Evolutionary conservation across 495 filamentous ascomycete genomes (phyloP).

Genomic region (Cercophora samala): DNA sequence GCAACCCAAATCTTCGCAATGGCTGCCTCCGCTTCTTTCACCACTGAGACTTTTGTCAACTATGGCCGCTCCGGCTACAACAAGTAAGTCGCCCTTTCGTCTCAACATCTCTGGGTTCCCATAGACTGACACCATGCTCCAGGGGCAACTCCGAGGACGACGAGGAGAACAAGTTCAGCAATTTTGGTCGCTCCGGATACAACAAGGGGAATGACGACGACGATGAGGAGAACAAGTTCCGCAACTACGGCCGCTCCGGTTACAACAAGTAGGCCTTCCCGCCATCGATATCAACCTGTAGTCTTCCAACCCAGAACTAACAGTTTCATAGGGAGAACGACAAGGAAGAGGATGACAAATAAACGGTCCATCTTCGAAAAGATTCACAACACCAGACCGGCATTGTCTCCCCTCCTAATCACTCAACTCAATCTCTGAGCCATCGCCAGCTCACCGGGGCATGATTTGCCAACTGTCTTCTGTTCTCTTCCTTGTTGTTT

Average conservation of each 20-base stretch:
- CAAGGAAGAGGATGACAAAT: constrained; percentile 33
- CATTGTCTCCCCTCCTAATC: constrained; percentile 1
- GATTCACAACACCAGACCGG: not conserved
- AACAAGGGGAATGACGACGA: constrained; percentile 43
- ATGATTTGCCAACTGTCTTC: not conserved
- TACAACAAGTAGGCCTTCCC: constrained; percentile 41
- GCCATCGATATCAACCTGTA: not conserved
- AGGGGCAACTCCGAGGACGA: constrained; percentile 40
- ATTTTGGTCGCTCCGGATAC: constrained; percentile 45
- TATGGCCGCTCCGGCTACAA: constrained; percentile 54
- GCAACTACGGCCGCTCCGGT: constrained; percentile 43
- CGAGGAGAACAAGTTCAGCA: constrained; percentile 33
- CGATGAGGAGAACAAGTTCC: constrained; percentile 38
- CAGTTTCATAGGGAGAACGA: constrained; percentile 23
- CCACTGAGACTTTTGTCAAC: constrained; percentile 51
- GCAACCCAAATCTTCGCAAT: constrained; percentile 33
- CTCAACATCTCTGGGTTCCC: not conserved
- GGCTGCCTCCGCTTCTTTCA: constrained; percentile 37
- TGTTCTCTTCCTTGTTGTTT: not conserved
- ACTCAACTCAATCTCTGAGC: not conserved
- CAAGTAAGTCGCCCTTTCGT: constrained; percentile 30
- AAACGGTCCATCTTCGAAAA: constrained; percentile 8
- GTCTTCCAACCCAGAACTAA: not conserved
- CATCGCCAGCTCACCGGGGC: constrained; percentile 10
- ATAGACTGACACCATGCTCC: constrained; percentile 13